These are phyloP conservation scores for Lactuca sativa DNA, from an alignment of 129 eudicot genomes.

Conservation along the genomic window DNA sequence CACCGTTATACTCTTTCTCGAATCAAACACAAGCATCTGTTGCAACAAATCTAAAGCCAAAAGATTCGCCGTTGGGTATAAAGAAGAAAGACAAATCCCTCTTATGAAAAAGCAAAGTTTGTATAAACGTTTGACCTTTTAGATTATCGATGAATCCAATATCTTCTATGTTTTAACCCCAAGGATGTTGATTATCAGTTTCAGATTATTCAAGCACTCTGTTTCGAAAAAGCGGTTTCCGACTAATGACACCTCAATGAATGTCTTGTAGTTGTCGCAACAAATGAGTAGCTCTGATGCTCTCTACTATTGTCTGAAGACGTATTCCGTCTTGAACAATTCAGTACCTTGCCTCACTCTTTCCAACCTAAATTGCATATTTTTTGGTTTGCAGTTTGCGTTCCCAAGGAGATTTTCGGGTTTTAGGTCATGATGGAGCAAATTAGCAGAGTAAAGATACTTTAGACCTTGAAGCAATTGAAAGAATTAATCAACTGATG, in stretches of 20 bases:
- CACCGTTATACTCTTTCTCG: slow-evolving; percentile 71
- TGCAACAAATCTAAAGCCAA: slow-evolving; percentile 66
- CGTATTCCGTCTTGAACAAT: slow-evolving; percentile 82
- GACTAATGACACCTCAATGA: slow-evolving; percentile 83
- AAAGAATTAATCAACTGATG: not conserved
- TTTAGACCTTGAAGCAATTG: slow-evolving; percentile 80
- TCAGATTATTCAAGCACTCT: slow-evolving; percentile 62
- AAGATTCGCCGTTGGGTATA: slow-evolving; percentile 71
- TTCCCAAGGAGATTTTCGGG: slow-evolving; percentile 80
- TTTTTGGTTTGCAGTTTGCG: slow-evolving; percentile 68
- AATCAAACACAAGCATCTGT: slow-evolving; percentile 74
- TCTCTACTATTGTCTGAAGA: slow-evolving; percentile 83
- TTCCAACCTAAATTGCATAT: slow-evolving; percentile 83
- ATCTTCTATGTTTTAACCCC: slow-evolving; percentile 63
- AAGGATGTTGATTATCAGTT: slow-evolving; percentile 60
- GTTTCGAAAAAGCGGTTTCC: slow-evolving; percentile 77
- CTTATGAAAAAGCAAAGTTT: slow-evolving; percentile 45
- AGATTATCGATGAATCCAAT: slow-evolving; percentile 60
- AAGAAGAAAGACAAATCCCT: slow-evolving; percentile 46
- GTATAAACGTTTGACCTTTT: slow-evolving; percentile 54
- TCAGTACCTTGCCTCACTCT: slow-evolving; percentile 61
- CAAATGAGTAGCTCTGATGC: slow-evolving; percentile 84
- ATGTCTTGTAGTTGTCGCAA: slow-evolving; percentile 65
- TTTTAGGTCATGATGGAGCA: slow-evolving; percentile 80
- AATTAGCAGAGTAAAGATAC: slow-evolving; percentile 80